phyloP scores from a whole-genome alignment of 2,329 filamentous ascomycete species.

The Paracoccidioides lutzii region DNA sequence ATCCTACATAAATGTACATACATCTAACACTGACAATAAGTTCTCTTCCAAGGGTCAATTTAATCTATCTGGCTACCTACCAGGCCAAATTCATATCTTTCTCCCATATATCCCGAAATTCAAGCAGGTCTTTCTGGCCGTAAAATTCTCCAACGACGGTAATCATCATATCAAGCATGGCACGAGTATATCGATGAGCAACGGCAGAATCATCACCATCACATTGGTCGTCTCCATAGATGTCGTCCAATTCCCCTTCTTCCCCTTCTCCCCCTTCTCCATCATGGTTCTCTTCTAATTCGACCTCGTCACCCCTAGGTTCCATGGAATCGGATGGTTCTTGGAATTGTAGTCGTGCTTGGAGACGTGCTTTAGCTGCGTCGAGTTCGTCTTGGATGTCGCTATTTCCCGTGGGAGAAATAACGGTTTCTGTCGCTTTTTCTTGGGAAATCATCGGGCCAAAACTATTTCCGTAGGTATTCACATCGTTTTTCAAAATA shows the following conservation, averaged over 20 bases:
- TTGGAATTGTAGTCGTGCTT: conserved; percentile 18
- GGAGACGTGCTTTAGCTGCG: conserved; percentile 36
- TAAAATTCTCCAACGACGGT: conserved; percentile 79
- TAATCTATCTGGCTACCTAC: not conserved
- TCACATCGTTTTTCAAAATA: not conserved
- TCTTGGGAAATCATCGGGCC: not conserved
- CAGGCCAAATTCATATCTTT: conserved; percentile 6
- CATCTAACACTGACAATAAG: too few species aligned
- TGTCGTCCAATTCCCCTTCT: conserved; percentile 29
- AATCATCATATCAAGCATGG: conserved; percentile 85
- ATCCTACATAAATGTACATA: too few species aligned
- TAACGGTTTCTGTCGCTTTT: conserved; percentile 7
- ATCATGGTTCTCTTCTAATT: not conserved
- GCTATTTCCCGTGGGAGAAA: not conserved
- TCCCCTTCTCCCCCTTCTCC: conserved; percentile 9
- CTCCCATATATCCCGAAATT: conserved; percentile 50
- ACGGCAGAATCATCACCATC: conserved; percentile 15
- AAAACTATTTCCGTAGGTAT: not conserved
- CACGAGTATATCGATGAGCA: conserved; percentile 29
- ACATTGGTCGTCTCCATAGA: conserved; percentile 17
- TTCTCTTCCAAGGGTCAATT: not conserved
- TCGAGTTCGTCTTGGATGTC: conserved; percentile 29
- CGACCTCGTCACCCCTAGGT: conserved; percentile 13
- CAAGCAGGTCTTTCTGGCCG: conserved; percentile 74
- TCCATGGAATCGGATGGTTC: conserved; percentile 14